phyloP scores from a whole-genome alignment of 192 early-diverging fungal genomes.

The Paraglomus brasilianum region DNA sequence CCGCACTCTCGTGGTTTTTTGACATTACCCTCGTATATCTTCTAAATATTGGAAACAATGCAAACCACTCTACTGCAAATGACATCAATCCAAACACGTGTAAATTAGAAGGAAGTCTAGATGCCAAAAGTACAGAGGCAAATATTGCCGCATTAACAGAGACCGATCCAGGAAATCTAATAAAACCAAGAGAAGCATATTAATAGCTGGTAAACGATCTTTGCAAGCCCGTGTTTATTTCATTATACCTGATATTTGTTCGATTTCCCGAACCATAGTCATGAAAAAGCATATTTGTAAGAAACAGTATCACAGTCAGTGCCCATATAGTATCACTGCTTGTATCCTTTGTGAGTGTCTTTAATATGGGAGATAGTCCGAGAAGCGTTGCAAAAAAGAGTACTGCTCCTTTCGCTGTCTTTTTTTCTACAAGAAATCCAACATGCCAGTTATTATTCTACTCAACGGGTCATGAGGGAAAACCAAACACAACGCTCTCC shows the following conservation, averaged over 20 bases:
- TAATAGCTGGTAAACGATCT: slow-evolving; percentile 35
- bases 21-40: slow-evolving; percentile 70
- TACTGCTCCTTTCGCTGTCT: slow-evolving; percentile 61
- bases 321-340: slow-evolving; percentile 95
- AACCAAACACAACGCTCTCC: background rate
- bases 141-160: slow-evolving; percentile 97
- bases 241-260: slow-evolving; percentile 51
- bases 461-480: too few relatives aligned
- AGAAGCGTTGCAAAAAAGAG: slow-evolving; percentile 76
- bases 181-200: slow-evolving; percentile 25
- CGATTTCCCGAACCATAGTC: slow-evolving; percentile 68
- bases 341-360: slow-evolving; percentile 86
- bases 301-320: slow-evolving; percentile 76
- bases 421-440: slow-evolving; percentile 35
- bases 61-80: slow-evolving; percentile 90
- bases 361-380: slow-evolving; percentile 86
- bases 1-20: too few relatives aligned
- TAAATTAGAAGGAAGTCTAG: slow-evolving; percentile 76
- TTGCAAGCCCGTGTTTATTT: slow-evolving; percentile 15
- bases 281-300: slow-evolving; percentile 87
- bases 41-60: slow-evolving; percentile 89
- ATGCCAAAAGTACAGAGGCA: slow-evolving; percentile 89
- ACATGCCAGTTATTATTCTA: background rate
- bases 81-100: slow-evolving; percentile 86
- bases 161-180: slow-evolving; percentile 87